Base-by-base conservation (phyloP, 805 yeast genomes). In the Ogataea paraovalis region DNA sequence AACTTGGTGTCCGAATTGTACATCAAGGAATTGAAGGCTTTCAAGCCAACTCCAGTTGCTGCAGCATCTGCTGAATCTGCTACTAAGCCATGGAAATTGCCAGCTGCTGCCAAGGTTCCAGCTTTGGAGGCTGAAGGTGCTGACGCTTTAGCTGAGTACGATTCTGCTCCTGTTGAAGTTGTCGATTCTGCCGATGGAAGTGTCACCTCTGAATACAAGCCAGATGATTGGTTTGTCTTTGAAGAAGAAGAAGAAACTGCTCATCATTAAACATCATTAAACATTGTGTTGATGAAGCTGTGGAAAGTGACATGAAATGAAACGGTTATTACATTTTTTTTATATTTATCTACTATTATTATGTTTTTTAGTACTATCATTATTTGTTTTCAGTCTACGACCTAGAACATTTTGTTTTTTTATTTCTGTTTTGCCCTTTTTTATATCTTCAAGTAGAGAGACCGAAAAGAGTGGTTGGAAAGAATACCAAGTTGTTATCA, bases 1-100 rank as follows among this genome's bases (percentile, higher is more conserved):
- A 63, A 91, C 78, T 74, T 86, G 66, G 70, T 91, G 65, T 79
- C 87, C 68, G 96, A 91, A 58, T 79, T 91, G 59, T 91, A 91
- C 76, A 72, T 92, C 65, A 82, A 79, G 68, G 96, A 91, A 71
- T 75, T 94, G 71, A 87, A 84, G 75, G 80, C 82, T 53, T 91
- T 87, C 82, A 89, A 90, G 77, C 91, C 96, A 66, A 79, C 84
- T 50, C 82, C 89, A 51, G 66, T 84, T 46, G 71, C 85, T 49
- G 80, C 86, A 50, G 74, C 79, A 56, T 96, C 87, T 58, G 84
- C 92, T 53, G 89, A 83, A 62, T 78, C 81, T 55, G 78, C 84
- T 56, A 92, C 90, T 58, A 82, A 85, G 72, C 80, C 86, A 60
- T 94, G 96, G 94, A 70, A 75, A 52, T 73, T 82, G 54, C 98